phyloP scores from a whole-genome alignment of 208 protist genomes.

The Leishmania aethiopica region DNA sequence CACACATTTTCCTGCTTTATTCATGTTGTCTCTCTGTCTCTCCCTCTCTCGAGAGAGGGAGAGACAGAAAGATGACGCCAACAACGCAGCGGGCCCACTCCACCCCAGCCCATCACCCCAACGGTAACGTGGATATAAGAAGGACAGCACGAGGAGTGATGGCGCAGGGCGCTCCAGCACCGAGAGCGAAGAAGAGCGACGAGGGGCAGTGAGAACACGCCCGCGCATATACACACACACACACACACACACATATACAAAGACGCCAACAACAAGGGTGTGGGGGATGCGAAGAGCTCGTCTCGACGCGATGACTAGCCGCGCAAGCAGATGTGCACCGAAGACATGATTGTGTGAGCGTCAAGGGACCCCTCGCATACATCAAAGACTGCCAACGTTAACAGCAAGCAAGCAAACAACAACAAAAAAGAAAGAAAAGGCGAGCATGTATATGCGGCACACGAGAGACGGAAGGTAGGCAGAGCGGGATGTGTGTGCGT shows the following conservation, averaged over 20 bases:
- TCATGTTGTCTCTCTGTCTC: neutral
- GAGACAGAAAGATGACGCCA: neutral
- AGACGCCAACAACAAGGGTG: neutral
- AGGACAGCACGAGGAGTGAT: neutral
- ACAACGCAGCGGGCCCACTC: neutral
- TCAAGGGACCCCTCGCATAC: neutral
- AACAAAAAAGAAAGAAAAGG: neutral
- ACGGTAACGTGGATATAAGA: neutral
- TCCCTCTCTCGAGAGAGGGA: neutral
- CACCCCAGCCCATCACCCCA: neutral
- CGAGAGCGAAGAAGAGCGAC: neutral
- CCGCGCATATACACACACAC: neutral
- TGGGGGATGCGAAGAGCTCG: too few species aligned
- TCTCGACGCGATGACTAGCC: too few species aligned
- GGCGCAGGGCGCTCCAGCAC: too few species aligned
- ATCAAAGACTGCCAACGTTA: neutral
- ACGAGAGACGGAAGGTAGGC: neutral
- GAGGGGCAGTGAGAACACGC: neutral
- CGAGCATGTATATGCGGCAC: neutral
- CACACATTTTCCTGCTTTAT: neutral
- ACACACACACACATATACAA: neutral
- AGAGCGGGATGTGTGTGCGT: neutral
- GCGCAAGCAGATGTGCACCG: too few species aligned
- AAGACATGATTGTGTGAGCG: neutral
- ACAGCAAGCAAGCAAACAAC: neutral